Conservation (phyloP, 1,139 yeast genomes). For the Suhomyces wounanorum region DNA sequence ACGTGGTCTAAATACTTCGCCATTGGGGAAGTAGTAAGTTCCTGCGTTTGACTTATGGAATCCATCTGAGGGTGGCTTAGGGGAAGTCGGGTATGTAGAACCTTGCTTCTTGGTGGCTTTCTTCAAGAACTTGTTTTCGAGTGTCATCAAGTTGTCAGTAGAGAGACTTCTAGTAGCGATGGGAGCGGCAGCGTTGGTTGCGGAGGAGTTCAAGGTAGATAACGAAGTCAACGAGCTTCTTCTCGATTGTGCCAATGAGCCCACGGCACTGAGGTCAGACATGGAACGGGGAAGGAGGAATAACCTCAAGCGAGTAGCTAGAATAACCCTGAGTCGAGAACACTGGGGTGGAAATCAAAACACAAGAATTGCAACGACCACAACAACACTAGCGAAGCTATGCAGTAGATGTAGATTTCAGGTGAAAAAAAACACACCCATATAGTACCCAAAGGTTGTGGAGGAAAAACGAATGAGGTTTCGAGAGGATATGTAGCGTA, state of each 20-base stretch:
- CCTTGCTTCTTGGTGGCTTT: conserved; percentile 20
- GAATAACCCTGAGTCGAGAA: not conserved
- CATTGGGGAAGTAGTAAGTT: conserved; percentile 53
- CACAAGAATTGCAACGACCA: not conserved
- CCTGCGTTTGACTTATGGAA: conserved; percentile 29
- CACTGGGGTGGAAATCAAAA: not conserved
- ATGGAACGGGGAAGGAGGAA: not conserved
- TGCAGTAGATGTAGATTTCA: not conserved
- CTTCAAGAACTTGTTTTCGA: conserved; percentile 43
- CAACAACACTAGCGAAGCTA: not conserved
- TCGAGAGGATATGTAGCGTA: conserved; percentile 1
- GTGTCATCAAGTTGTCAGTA: conserved; percentile 40
- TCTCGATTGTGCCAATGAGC: conserved; percentile 21
- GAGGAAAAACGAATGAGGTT: conserved; percentile 1
- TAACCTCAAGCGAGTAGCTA: not conserved
- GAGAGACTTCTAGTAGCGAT: conserved; percentile 32
- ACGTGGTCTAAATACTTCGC: conserved; percentile 55
- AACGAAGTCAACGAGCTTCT: conserved; percentile 40
- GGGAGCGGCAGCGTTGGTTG: conserved; percentile 2
- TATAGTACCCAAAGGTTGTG: not conserved
- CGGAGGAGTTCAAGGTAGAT: conserved; percentile 20
- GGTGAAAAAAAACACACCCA: not conserved
- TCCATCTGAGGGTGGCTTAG: conserved; percentile 13
- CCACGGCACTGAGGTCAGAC: conserved; percentile 1
- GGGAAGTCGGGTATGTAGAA: not conserved